phyloP scores from a whole-genome alignment of 192 early-diverging fungal species.

The Chytriomyces sp. region DNA sequence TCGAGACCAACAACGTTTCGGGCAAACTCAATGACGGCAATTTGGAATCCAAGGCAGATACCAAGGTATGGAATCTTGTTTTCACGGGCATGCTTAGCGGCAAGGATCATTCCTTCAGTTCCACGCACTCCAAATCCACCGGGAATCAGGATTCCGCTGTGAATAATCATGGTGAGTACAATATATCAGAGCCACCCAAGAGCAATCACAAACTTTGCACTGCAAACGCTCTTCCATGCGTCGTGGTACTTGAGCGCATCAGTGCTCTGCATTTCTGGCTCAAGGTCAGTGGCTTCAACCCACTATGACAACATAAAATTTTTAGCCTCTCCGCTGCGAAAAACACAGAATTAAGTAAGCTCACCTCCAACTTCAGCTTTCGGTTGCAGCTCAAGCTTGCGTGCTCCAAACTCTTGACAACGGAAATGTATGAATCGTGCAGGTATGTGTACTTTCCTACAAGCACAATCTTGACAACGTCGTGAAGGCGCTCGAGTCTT shows the following conservation, averaged over 20 bases:
- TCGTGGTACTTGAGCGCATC: slow-evolving; percentile 95
- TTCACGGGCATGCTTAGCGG: slow-evolving; percentile 96
- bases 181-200: background rate
- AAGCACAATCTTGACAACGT: slow-evolving; percentile 84
- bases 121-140: slow-evolving; percentile 98
- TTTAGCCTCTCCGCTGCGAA: background rate
- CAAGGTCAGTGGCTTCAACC: slow-evolving; percentile 95
- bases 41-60: slow-evolving; percentile 96
- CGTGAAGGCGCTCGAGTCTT: slow-evolving; percentile 76
- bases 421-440: slow-evolving; percentile 96
- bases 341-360: background rate
- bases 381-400: slow-evolving; percentile 84
- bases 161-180: background rate
- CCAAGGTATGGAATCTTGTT: slow-evolving; percentile 97
- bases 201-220: slow-evolving; percentile 58
- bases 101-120: slow-evolving; percentile 93
- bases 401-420: slow-evolving; percentile 95
- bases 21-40: slow-evolving; percentile 97
- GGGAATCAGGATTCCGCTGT: slow-evolving; percentile 89
- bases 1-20: slow-evolving; percentile 85
- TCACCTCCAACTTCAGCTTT: slow-evolving; percentile 65
- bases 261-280: slow-evolving; percentile 68
- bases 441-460: slow-evolving; percentile 98
- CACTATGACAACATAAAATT: slow-evolving; percentile 51
- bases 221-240: slow-evolving; percentile 89